Evolutionary conservation across 495 filamentous ascomycete species (phyloP).

Genomic region (Clavariopsis aquatica): DNA sequence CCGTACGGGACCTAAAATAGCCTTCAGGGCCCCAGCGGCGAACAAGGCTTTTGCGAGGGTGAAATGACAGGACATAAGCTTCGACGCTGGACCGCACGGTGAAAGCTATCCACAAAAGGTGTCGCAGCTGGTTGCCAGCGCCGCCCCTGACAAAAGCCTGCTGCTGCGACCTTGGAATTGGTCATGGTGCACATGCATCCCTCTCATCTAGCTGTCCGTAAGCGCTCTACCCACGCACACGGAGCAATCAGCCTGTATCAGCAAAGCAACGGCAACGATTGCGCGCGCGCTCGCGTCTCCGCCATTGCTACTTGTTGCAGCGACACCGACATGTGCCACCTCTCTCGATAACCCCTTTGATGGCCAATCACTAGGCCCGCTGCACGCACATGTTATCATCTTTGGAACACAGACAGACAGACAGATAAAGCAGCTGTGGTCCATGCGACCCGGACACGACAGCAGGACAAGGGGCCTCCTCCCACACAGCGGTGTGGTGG

Average conservation of each 20-base stretch:
- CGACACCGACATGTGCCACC: conserved; percentile 12
- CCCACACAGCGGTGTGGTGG: neutral
- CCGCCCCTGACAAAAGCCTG: neutral
- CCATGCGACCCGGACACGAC: neutral
- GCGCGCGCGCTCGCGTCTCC: too few species aligned
- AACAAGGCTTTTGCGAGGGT: neutral
- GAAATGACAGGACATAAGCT: conserved; percentile 1
- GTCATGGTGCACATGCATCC: conserved; percentile 3
- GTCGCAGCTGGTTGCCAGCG: neutral
- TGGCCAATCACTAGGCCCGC: conserved; percentile 17
- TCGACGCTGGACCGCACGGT: conserved; percentile 10
- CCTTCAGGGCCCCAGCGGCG: neutral
- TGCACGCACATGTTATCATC: conserved; percentile 27
- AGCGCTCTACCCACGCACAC: too few species aligned
- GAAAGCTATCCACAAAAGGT: neutral
- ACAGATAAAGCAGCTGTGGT: conserved; percentile 37
- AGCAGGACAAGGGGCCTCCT: neutral
- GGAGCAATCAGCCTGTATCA: neutral
- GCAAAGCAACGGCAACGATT: neutral
- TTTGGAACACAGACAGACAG: conserved; percentile 5
- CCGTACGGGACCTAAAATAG: conserved; percentile 20
- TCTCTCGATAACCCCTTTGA: conserved; percentile 4
- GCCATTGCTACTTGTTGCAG: too few species aligned
- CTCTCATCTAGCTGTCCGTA: neutral
- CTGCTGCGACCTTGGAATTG: conserved; percentile 1